Percentiles rank a stretch among this genome's conserved stretches.
These are phyloP conservation scores for Fusarium caatingaense DNA, from an alignment of 2,329 filamentous ascomycete species.

Conservation along the genomic window DNA sequence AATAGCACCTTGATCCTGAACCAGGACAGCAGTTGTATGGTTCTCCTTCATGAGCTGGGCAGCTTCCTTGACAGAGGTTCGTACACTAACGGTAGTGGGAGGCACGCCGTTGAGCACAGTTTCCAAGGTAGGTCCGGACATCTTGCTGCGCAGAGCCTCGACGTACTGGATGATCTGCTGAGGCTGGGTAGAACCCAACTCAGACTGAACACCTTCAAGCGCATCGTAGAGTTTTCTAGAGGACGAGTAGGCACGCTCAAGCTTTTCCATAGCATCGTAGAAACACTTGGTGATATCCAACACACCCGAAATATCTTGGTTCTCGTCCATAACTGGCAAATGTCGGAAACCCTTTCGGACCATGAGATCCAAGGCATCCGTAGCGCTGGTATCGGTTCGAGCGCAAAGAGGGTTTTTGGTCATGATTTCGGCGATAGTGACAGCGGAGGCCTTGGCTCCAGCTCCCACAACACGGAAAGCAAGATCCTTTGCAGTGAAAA, in stretches of 20 bases:
- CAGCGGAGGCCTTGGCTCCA: slow-evolving; percentile 86
- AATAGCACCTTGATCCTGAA: slow-evolving; percentile 96
- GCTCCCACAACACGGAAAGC: slow-evolving; percentile 95
- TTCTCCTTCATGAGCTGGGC: slow-evolving; percentile 98
- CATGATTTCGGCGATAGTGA: slow-evolving; percentile 99
- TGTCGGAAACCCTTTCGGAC: slow-evolving; percentile 98
- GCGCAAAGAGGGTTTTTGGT: slow-evolving; percentile 99
- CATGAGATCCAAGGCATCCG: slow-evolving; percentile 97
- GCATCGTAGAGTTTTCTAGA: slow-evolving; percentile 99
- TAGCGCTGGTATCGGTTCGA: slow-evolving; percentile 96
- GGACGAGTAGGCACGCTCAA: slow-evolving; percentile 96
- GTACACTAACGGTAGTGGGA: slow-evolving; percentile 92
- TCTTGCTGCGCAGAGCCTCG: slow-evolving; percentile 92
- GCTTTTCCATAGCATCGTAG: slow-evolving; percentile 99
- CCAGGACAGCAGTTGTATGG: slow-evolving; percentile 94
- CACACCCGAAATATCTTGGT: slow-evolving; percentile 98
- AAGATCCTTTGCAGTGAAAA: slow-evolving; percentile 98
- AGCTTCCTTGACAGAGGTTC: slow-evolving; percentile 96
- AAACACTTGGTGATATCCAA: slow-evolving; percentile 99
- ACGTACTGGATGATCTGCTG: slow-evolving; percentile 99
- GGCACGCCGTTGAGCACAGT: slow-evolving; percentile 92
- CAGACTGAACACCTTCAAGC: slow-evolving; percentile 95
- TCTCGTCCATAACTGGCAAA: slow-evolving; percentile 99
- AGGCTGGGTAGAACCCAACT: slow-evolving; percentile 93
- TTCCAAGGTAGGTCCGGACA: slow-evolving; percentile 97